Evolutionary conservation across 495 filamentous ascomycete species (phyloP).

Genomic region (Arthonia radiata): DNA sequence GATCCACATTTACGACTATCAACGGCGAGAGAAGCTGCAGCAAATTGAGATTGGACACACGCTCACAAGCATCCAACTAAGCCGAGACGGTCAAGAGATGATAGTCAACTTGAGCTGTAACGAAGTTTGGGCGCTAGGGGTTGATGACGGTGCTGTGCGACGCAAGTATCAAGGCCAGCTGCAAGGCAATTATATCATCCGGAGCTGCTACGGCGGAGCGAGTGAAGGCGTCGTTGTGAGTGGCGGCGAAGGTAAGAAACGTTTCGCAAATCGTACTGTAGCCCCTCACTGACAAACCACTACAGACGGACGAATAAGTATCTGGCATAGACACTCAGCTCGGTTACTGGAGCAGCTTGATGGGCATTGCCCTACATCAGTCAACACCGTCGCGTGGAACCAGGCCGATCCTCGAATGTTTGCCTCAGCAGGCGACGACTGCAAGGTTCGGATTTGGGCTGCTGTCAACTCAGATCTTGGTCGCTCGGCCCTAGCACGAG

Average conservation of each 20-base stretch:
- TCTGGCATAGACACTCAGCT: constrained; percentile 76
- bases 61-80: constrained; percentile 57
- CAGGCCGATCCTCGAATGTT: constrained; percentile 62
- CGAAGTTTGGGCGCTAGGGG: constrained; percentile 49
- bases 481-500: too few relatives aligned
- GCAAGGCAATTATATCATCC: constrained; percentile 49
- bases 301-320: constrained; percentile 50
- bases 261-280: not conserved
- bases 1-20: constrained; percentile 64
- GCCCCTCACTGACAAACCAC: not conserved
- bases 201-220: constrained; percentile 67
- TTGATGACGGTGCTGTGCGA: constrained; percentile 45
- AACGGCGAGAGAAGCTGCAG: constrained; percentile 45
- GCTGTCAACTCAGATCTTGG: not conserved
- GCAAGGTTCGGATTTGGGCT: constrained; percentile 61
- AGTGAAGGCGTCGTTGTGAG: constrained; percentile 73
- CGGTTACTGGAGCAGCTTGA: constrained; percentile 47
- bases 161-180: constrained; percentile 48
- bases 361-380: constrained; percentile 47
- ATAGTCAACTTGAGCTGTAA: constrained; percentile 62
- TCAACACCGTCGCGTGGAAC: constrained; percentile 87
- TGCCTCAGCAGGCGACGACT: constrained; percentile 77
- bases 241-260: constrained; percentile 58
- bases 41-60: constrained; percentile 34
- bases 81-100: constrained; percentile 48